Evolutionary conservation across 2,329 filamentous ascomycete species (phyloP), one percentile per base, ranked within the genome.

Genomic region (Onygenales sp.): DNA sequence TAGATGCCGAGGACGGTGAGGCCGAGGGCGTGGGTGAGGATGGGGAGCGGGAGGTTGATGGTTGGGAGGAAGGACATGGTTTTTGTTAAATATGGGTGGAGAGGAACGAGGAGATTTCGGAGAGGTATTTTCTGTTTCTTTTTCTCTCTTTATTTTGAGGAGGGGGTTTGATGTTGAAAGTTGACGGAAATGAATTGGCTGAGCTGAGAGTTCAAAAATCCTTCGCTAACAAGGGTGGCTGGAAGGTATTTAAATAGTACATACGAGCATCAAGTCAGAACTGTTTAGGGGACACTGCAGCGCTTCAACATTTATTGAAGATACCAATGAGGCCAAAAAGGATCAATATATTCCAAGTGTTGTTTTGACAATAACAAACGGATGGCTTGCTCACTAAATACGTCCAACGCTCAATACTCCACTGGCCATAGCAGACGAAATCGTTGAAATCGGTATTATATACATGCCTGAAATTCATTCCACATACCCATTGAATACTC

Each of bases 11-110:
- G 38, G 8, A 9, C 27, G 5, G 31, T 21, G 32, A 51, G 39
- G 7, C 49, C 49, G 38, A 51, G n/a, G 32, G 49, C 49, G 43
- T 52, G 50, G 43, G 45, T 41, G 50, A 52, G 50, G 21, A 52
- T n/a, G 8, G 43, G 50, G n/a, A 39, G 7, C 1, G 43, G 50
- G 9, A 52, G 50, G 35, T 52, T 45, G 43, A 52, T 21, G 35
- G 50, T 46, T 7, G 50, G 50, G 27, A 46, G 33, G 31, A 52
- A 45, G 27, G 14, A 32, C 50, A 52, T 52, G 10, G 32, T 52
- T 11, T 41, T 31, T 32, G 41, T 9, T 3, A 10, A 43, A 43
- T 43, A 8, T 17, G 41, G 2, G 13, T 43, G 17, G 10, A 14
- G 11, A 27, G 21, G 5, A 27, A 27, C 21, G 21, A 3, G 21